phyloP scores from a whole-genome alignment of 1,284 basidiomycete genomes.

The Malassezia japonica region DNA sequence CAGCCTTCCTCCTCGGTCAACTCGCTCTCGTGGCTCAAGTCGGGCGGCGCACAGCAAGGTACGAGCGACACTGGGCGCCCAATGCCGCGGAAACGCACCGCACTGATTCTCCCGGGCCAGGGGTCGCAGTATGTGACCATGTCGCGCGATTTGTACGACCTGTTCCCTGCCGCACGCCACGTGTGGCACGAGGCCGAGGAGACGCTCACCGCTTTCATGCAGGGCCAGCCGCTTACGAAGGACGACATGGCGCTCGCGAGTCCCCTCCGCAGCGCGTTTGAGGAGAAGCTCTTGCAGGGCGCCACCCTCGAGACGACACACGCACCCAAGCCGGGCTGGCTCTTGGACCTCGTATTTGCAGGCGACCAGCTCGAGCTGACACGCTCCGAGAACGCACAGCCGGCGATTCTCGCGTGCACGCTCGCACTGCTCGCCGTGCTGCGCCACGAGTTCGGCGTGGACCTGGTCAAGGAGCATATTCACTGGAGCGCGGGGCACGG shows the following conservation, averaged over 20 bases:
- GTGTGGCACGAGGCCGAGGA: slow-evolving; percentile 44
- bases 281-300: slow-evolving; percentile 32
- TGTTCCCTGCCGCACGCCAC: slow-evolving; percentile 32
- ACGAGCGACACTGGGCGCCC: slow-evolving; percentile 22
- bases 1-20: slow-evolving; percentile 42
- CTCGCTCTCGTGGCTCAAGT: slow-evolving; percentile 32
- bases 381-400: slow-evolving; percentile 40
- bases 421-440: slow-evolving; percentile 41
- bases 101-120: slow-evolving; percentile 42
- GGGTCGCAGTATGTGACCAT: slow-evolving; percentile 47
- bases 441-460: slow-evolving; percentile 36
- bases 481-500: slow-evolving; percentile 40
- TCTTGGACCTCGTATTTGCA: slow-evolving; percentile 34
- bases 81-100: slow-evolving; percentile 33
- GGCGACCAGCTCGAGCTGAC: slow-evolving; percentile 46
- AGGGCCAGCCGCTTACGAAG: slow-evolving; percentile 21
- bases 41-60: slow-evolving; percentile 27
- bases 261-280: slow-evolving; percentile 24
- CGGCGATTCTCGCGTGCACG: slow-evolving; percentile 38
- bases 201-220: slow-evolving; percentile 27
- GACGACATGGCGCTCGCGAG: slow-evolving; percentile 17
- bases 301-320: slow-evolving; percentile 20
- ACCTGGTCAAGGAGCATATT: slow-evolving; percentile 37
- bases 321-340: slow-evolving; percentile 26
- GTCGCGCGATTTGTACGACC: slow-evolving; percentile 40